phyloP scores from a whole-genome alignment of 768 basidiomycete genomes.

The Naganishia vaughanmartiniae region DNA sequence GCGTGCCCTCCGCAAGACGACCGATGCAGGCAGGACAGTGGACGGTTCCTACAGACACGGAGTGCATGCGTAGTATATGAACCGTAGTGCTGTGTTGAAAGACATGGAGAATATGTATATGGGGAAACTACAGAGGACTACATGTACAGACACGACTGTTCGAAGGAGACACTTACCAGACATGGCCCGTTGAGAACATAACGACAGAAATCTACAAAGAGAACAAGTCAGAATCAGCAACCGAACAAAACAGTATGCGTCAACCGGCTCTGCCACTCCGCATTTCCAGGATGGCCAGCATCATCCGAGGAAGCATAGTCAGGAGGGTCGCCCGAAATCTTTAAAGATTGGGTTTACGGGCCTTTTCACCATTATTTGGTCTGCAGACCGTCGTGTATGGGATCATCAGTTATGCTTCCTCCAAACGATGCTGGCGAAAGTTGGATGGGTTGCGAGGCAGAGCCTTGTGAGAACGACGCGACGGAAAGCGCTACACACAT shows the following conservation, averaged over 20 bases:
- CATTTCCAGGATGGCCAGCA: neutral
- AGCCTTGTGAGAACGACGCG: neutral
- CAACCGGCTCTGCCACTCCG: neutral
- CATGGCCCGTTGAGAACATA: no score
- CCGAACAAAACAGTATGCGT: neutral
- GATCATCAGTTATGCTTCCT: slow-evolving; percentile 27
- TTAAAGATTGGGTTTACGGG: slow-evolving; percentile 29
- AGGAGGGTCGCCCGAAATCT: slow-evolving; percentile 31
- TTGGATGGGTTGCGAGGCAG: neutral
- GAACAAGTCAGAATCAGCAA: neutral
- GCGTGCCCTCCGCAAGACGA: no score
- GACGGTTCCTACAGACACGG: no score
- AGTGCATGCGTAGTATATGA: no score
- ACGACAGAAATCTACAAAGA: neutral
- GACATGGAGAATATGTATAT: no score
- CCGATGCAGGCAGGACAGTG: no score
- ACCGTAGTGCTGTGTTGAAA: no score
- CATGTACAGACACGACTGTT: no score
- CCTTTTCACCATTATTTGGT: slow-evolving; percentile 31
- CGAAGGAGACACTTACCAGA: no score
- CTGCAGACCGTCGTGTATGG: slow-evolving; percentile 34
- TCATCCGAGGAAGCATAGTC: slow-evolving; percentile 13
- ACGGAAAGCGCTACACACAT: slow-evolving; percentile 5
- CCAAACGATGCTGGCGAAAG: neutral
- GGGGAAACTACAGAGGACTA: no score